Evolutionary conservation across 345 rosid genomes (phyloP).

Genomic region (Abelmoschus esculentus): DNA sequence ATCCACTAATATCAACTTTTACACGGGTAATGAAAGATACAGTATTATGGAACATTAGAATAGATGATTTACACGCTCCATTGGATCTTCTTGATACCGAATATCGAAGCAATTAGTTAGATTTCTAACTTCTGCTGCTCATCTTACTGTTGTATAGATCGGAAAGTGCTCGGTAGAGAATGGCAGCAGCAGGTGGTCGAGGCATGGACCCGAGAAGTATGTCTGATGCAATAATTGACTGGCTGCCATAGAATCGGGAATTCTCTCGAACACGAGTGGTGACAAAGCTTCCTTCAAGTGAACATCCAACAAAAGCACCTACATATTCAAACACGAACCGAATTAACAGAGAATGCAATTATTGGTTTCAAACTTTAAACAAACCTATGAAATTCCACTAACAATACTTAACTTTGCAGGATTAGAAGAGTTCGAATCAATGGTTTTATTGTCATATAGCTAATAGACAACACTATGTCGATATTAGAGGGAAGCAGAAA

Average conservation of each 20-base stretch:
- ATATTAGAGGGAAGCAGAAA: too few species aligned
- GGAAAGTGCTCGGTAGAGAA: constrained; percentile 63
- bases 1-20: background rate
- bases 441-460: background rate
- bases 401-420: background rate
- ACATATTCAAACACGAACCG: constrained; percentile 7
- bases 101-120: background rate
- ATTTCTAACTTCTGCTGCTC: constrained; percentile 9
- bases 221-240: constrained; percentile 58
- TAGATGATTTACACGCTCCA: background rate
- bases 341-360: background rate
- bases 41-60: background rate
- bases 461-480: background rate
- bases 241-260: constrained; percentile 80
- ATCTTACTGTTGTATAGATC: constrained; percentile 57
- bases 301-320: constrained; percentile 96
- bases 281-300: constrained; percentile 80
- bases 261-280: constrained; percentile 64
- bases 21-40: background rate
- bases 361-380: background rate
- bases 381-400: background rate
- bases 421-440: background rate
- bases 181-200: constrained; percentile 78
- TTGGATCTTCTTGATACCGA: background rate
- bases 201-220: constrained; percentile 81